These are phyloP conservation scores for Babesia sp. DNA, from an alignment of 169 alveolate genomes.

Conservation along the genomic window DNA sequence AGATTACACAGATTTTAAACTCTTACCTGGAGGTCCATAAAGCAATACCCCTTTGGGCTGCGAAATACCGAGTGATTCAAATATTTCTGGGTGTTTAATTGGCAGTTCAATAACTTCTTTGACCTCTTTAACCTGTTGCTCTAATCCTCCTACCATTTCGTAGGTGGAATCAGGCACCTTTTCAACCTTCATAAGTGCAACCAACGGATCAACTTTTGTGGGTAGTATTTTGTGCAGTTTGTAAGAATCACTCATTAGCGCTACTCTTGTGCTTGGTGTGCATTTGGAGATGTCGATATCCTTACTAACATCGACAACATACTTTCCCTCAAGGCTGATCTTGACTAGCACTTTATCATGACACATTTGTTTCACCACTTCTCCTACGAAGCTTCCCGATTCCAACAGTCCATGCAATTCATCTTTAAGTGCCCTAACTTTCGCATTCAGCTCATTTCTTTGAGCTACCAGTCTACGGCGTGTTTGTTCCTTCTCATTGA, in stretches of 20 bases:
- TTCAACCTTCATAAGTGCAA: constrained; percentile 98
- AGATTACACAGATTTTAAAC: constrained; percentile 80
- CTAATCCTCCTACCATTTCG: constrained; percentile 99
- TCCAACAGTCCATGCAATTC: constrained; percentile 91
- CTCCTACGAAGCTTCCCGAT: constrained; percentile 98
- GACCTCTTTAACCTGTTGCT: constrained; percentile 96
- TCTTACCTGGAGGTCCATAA: constrained; percentile 99
- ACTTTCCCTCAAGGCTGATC: constrained; percentile 97
- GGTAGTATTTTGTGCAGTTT: constrained; percentile 94
- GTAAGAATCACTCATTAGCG: constrained; percentile 87
- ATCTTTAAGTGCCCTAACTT: constrained; percentile 93
- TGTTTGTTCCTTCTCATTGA: constrained; percentile 71
- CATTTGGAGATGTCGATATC: constrained; percentile 90
- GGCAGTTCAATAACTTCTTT: constrained; percentile 99
- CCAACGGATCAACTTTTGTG: constrained; percentile 98
- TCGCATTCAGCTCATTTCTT: constrained; percentile 94
- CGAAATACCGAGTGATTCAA: constrained; percentile 97
- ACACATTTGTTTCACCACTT: constrained; percentile 97
- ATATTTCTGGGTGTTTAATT: constrained; percentile 98
- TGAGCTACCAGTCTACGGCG: constrained; percentile 94
- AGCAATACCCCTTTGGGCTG: constrained; percentile 99
- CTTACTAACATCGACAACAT: constrained; percentile 91
- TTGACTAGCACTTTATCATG: constrained; percentile 95
- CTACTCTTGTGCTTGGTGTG: constrained; percentile 93
- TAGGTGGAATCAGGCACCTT: constrained; percentile 99